These are phyloP conservation scores for Bryopsis sp. DNA, from an alignment of 139 green algal genomes.

Conservation along the genomic window DNA sequence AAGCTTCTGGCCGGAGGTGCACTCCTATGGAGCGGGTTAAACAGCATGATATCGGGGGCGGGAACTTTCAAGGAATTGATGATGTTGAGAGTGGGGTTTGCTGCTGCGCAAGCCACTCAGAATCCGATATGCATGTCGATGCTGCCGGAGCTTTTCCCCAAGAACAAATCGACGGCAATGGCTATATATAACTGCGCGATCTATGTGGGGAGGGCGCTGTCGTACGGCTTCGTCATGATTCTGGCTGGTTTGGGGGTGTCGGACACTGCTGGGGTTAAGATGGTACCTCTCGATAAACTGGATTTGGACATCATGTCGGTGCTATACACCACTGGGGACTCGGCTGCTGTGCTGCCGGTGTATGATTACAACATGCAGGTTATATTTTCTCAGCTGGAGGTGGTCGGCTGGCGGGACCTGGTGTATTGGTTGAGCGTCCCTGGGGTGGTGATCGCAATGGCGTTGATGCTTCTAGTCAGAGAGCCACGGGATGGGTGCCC, in stretches of 20 bases:
- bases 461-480: conserved; percentile 46
- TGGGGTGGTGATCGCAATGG: conserved; percentile 43
- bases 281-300: conserved; percentile 65
- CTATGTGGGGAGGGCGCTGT: conserved; percentile 73
- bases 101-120: conserved; percentile 67
- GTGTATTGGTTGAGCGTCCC: conserved; percentile 54
- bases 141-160: conserved; percentile 83
- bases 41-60: conserved; percentile 44
- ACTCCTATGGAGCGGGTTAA: conserved; percentile 56
- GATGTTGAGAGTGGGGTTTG: conserved; percentile 58
- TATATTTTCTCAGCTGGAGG: conserved; percentile 26
- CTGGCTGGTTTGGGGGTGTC: conserved; percentile 41
- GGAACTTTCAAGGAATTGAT: conserved; percentile 50
- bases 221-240: conserved; percentile 57
- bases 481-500: too few species aligned
- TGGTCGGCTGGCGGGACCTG: conserved; percentile 48
- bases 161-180: conserved; percentile 66
- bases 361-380: conserved; percentile 66
- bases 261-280: conserved; percentile 3
- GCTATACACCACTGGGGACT: conserved; percentile 63
- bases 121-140: conserved; percentile 72
- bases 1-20: conserved; percentile 61
- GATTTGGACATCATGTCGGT: conserved; percentile 65
- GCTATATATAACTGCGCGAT: conserved; percentile 81
- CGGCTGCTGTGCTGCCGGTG: conserved; percentile 67